phyloP scores from a whole-genome alignment of 169 alveolate genomes.

The Plasmodium vivax region DNA sequence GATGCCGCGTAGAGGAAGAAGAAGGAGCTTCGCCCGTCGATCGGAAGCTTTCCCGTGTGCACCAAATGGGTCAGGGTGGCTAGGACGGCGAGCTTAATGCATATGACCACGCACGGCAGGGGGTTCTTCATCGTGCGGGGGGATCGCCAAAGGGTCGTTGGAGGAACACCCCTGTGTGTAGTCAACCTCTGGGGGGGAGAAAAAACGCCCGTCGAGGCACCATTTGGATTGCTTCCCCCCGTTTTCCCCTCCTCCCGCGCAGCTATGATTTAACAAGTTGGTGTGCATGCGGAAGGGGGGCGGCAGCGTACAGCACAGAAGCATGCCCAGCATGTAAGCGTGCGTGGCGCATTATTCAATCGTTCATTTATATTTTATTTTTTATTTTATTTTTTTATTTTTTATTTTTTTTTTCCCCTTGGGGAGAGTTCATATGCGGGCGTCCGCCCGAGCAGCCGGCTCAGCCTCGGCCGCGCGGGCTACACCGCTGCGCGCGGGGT shows the following conservation, averaged over 20 bases:
- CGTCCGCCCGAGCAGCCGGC: not conserved
- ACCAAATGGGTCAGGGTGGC: slow-evolving; percentile 16
- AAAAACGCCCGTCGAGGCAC: not conserved
- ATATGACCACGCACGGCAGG: not conserved
- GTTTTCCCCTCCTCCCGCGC: not conserved
- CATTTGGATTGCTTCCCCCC: not conserved
- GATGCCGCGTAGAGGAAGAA: slow-evolving; percentile 28
- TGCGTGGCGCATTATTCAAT: not conserved
- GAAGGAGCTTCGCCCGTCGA: not conserved
- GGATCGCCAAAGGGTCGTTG: not conserved
- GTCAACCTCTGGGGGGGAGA: not conserved
- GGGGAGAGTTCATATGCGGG: not conserved
- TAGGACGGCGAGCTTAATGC: not conserved
- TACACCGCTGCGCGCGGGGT: not conserved
- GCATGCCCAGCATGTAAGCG: not conserved
- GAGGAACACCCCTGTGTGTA: not conserved
- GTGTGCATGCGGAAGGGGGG: not conserved
- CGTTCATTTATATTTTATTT: too few relatives aligned
- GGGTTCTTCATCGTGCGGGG: not conserved
- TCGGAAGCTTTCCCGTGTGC: not conserved
- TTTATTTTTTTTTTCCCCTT: not conserved
- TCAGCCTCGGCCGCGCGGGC: not conserved
- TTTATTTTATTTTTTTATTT: too few relatives aligned
- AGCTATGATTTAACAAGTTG: not conserved
- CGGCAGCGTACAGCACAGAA: not conserved